A percentile compares a stretch with the other conserved stretches of the same genome.
phyloP scores from a whole-genome alignment of 2,329 filamentous ascomycete species.

The Penicillium sp. region DNA sequence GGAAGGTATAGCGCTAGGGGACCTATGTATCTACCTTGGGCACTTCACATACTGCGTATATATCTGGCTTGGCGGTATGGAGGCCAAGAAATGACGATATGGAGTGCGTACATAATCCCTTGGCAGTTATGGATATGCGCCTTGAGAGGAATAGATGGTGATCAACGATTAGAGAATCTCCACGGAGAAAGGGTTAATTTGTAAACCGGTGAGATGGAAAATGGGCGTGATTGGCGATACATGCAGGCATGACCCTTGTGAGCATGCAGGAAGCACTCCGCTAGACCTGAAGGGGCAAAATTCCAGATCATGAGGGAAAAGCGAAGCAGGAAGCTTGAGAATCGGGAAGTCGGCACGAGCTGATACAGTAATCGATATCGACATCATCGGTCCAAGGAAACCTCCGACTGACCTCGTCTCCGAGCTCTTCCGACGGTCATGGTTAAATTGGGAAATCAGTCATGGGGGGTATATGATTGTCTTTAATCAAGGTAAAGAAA shows the following conservation, averaged over 20 bases:
- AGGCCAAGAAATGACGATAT: not conserved
- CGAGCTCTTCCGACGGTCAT: constrained; percentile 8
- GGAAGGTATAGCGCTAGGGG: not conserved
- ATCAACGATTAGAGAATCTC: too few relatives aligned
- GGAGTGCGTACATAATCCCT: constrained; percentile 1
- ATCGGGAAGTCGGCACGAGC: constrained; percentile 19
- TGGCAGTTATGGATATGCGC: constrained; percentile 6
- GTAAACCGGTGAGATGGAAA: not conserved
- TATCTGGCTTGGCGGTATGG: constrained; percentile 15
- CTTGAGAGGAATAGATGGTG: not conserved
- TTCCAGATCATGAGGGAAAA: constrained; percentile 18
- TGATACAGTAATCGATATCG: constrained; percentile 4
- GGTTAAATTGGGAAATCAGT: not conserved
- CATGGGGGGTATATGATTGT: not conserved
- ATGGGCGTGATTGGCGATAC: not conserved
- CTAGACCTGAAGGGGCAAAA: constrained; percentile 18
- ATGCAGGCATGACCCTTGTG: not conserved
- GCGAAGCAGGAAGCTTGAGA: not conserved
- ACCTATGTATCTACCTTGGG: too few relatives aligned
- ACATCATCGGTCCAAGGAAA: constrained; percentile 8
- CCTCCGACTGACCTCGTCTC: not conserved
- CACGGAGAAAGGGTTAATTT: not conserved
- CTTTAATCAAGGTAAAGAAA: too few relatives aligned
- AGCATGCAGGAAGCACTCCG: not conserved
- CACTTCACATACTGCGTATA: too few relatives aligned